These are phyloP conservation scores for Exidia glandulosa DNA, from an alignment of 768 basidiomycete genomes.

Conservation along the genomic window DNA sequence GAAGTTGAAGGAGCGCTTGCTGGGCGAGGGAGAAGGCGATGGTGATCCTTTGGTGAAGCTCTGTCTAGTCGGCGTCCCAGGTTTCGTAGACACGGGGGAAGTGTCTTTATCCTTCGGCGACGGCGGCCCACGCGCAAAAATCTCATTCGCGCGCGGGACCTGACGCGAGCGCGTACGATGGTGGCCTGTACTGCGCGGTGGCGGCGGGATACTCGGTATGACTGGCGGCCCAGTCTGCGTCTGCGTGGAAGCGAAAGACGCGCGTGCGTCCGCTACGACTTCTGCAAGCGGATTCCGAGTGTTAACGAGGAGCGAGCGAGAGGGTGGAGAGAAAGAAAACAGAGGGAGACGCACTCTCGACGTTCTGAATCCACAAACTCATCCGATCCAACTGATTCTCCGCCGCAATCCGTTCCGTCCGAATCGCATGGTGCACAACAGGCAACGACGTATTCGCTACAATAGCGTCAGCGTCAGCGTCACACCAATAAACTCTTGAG, in stretches of 20 bases:
- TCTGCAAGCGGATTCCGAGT: constrained; percentile 28
- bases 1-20: no score
- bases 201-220: constrained; percentile 44
- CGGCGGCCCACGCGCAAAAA: background rate
- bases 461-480: no score
- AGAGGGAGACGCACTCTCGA: constrained; percentile 57
- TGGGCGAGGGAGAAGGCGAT: no score
- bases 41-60: no score
- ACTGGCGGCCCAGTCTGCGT: constrained; percentile 54
- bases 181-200: constrained; percentile 26
- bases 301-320: no score
- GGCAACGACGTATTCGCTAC: constrained; percentile 38
- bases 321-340: background rate
- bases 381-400: constrained; percentile 55
- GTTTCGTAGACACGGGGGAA: background rate
- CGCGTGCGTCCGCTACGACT: constrained; percentile 71
- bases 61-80: no score
- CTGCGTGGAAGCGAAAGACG: constrained; percentile 57
- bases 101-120: background rate
- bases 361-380: constrained; percentile 72
- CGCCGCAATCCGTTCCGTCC: constrained; percentile 39
- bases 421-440: constrained; percentile 40
- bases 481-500: no score
- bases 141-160: constrained; percentile 2
- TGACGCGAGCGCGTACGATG: no score